Conservation (phyloP, 2,329 filamentous ascomycete species). For the Aspergillus tamarii region DNA sequence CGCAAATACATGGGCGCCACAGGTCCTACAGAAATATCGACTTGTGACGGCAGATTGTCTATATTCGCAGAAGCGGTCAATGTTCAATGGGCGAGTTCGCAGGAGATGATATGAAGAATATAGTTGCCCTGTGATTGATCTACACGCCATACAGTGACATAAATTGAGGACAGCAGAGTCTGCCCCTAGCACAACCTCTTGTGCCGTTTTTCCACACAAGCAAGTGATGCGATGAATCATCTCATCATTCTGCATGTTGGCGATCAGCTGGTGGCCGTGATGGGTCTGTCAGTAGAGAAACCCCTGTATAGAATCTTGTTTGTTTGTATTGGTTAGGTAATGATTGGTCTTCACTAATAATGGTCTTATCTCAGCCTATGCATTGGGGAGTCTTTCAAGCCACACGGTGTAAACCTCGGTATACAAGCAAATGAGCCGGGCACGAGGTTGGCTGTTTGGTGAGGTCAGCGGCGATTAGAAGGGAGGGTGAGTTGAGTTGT, state of each 20-base stretch:
- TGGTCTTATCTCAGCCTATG: background rate
- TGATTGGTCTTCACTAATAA: background rate
- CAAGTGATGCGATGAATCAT: conserved; percentile 28
- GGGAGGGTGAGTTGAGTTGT: background rate
- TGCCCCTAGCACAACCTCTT: conserved; percentile 28
- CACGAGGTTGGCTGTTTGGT: no score
- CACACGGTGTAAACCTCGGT: background rate
- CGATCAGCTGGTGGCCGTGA: background rate
- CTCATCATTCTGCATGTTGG: background rate
- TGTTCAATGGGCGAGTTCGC: conserved; percentile 35
- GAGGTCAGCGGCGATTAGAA: background rate
- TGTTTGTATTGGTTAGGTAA: background rate
- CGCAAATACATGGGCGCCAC: conserved; percentile 51
- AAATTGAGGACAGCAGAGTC: conserved; percentile 37
- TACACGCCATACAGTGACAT: conserved; percentile 58
- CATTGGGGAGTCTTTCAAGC: background rate
- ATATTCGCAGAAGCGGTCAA: conserved; percentile 48
- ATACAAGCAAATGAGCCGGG: no score
- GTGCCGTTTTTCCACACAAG: conserved; percentile 31
- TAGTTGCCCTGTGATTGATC: conserved; percentile 52
- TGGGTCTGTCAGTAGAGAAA: background rate
- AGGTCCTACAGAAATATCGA: conserved; percentile 55
- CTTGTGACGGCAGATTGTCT: conserved; percentile 45
- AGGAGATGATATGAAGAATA: conserved; percentile 50
- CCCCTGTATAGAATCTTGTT: background rate